phyloP scores from a whole-genome alignment of 2,329 filamentous ascomycete species.

The Phialophora tarda region DNA sequence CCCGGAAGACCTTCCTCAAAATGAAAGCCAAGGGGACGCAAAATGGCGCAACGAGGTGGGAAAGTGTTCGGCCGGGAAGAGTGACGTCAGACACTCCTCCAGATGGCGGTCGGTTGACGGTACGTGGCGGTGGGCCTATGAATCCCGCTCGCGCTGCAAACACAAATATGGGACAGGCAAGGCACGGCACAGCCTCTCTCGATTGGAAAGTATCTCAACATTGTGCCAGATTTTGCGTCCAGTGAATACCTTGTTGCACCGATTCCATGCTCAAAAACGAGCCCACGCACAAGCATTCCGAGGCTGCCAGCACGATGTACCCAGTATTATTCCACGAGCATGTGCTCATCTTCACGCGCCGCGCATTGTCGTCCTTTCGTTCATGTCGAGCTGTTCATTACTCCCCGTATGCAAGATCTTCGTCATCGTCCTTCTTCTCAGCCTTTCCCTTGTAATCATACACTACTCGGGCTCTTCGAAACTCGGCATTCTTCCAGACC shows the following conservation, averaged over 20 bases:
- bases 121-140: no score
- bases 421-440: conserved; percentile 30
- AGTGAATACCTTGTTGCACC: not conserved
- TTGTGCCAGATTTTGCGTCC: not conserved
- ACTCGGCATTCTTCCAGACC: conserved; percentile 47
- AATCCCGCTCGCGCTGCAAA: not conserved
- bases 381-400: conserved; percentile 22
- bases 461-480: conserved; percentile 49
- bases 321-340: not conserved
- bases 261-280: not conserved
- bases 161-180: not conserved
- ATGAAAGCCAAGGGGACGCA: not conserved
- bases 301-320: not conserved
- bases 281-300: not conserved
- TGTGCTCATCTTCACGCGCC: not conserved
- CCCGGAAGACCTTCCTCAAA: not conserved
- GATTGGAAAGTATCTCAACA: not conserved
- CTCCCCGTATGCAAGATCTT: conserved; percentile 35
- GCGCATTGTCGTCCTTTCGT: not conserved
- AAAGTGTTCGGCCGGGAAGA: not conserved
- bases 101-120: no score
- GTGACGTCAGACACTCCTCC: conserved; percentile 1
- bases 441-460: conserved; percentile 46
- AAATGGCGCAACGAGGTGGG: conserved; percentile 10
- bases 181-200: not conserved